Base-by-base conservation (phyloP, 768 basidiomycete genomes). In the Naganishia friedmannii region DNA sequence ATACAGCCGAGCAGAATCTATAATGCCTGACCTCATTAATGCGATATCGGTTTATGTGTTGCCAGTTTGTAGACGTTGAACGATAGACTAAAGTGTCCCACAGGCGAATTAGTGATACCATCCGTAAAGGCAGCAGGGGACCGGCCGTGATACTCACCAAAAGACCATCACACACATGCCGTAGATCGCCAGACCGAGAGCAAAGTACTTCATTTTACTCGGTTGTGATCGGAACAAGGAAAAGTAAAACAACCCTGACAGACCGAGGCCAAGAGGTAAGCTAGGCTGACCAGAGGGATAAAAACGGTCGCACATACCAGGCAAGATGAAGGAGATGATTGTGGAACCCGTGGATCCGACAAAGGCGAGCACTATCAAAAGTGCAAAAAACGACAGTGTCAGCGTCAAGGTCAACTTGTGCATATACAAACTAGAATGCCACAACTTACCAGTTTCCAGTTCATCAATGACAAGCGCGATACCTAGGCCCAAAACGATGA, bases 321-420 rank as follows among this genome's bases (percentile, higher is more conserved):
- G 94, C 42, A 96, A 85, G 76, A 98, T 96, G 82, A 97, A 98
- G 0, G 92, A 93, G 70, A 98, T 92, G 23, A 93, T 95, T 29
- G 94, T 96, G 17, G 92, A 95, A 15, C 96, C 96, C 0, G 93
- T 97, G 28, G 93, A 89, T 1, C 96, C 96, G 45, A 99, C 95
- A 78, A 99, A 96, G 4, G 93, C 92, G 39, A 98, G 85, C 17
- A 98, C 95, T 92, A 76, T 65, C 19, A 42, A 13, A 31, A 67
- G 53, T n/a, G n/a, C n/a, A n/a, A n/a, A n/a, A n/a, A n/a, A n/a
- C n/a, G 2, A 39, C 31, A 28, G 29, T 28, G 42, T 19, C 1
- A 57, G 29, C 42, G 7, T 6, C 34, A 55, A 29, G 5, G 23
- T 51, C 8, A 29, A 23, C n/a, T 26, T n/a, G 8, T 19, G 42